Evolutionary conservation across 2,329 filamentous ascomycete genomes (phyloP).

Genomic region (Fusarium caatingaense): DNA sequence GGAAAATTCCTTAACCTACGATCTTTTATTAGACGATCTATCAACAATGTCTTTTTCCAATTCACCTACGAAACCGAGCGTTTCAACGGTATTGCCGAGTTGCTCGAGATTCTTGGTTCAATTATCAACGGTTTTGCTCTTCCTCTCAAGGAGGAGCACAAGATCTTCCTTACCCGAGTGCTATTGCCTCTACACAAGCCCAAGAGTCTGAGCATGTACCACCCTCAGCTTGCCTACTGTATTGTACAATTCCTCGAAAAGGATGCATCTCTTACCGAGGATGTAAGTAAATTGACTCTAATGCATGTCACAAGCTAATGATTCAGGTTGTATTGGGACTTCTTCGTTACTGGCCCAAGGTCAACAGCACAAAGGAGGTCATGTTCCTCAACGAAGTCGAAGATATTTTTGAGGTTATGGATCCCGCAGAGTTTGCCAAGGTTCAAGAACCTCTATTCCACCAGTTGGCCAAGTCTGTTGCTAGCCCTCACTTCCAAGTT

Average conservation of each 20-base stretch:
- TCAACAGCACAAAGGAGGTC: conserved; percentile 99
- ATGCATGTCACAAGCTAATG: conserved; percentile 20
- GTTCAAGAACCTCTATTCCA: conserved; percentile 98
- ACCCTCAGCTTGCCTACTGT: conserved; percentile 97
- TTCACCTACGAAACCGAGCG: conserved; percentile 99
- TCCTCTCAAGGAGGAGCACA: conserved; percentile 97
- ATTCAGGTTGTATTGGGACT: conserved; percentile 90
- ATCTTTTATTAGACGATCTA: conserved; percentile 96
- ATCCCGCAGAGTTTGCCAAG: conserved; percentile 97
- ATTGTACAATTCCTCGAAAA: conserved; percentile 99
- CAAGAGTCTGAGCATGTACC: conserved; percentile 99
- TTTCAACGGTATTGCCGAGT: conserved; percentile 97
- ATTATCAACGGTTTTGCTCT: conserved; percentile 99
- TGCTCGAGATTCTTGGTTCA: conserved; percentile 95
- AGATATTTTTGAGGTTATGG: conserved; percentile 99
- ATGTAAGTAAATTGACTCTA: conserved; percentile 63
- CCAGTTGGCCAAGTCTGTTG: conserved; percentile 96
- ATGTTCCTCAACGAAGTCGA: conserved; percentile 99
- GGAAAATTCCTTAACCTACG: conserved; percentile 98
- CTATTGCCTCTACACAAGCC: conserved; percentile 96
- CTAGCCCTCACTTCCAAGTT: conserved; percentile 98
- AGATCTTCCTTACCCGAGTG: conserved; percentile 94
- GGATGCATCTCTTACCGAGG: conserved; percentile 95
- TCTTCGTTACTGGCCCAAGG: conserved; percentile 97
- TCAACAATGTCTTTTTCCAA: conserved; percentile 99